Evolutionary conservation across 176 grass and related monocot genomes (phyloP).

Genomic region (Poa annua): DNA sequence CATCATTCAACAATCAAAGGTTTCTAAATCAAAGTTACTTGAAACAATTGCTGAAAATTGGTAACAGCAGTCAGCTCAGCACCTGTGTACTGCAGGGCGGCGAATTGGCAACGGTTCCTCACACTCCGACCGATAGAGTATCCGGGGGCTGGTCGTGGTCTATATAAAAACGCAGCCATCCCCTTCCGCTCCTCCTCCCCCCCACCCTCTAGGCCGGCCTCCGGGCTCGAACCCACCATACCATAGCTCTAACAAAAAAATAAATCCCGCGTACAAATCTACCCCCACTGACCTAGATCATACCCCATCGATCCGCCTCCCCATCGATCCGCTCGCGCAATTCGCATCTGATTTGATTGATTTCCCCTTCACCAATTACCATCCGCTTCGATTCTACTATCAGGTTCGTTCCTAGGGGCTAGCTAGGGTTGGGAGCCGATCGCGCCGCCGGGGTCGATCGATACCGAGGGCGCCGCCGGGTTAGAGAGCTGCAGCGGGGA

Average conservation of each 20-base stretch:
- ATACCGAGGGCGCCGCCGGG: not conserved
- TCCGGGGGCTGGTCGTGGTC: too few relatives aligned
- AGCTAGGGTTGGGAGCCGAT: conserved; percentile 36
- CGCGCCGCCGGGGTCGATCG: conserved; percentile 16
- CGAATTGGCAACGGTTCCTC: too few relatives aligned
- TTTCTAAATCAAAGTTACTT: too few relatives aligned
- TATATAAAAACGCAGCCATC: too few relatives aligned
- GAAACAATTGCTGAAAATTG: too few relatives aligned
- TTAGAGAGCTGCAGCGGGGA: not conserved
- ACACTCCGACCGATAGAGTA: too few relatives aligned
- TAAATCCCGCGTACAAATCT: conserved; percentile 34
- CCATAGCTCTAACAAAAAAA: conserved; percentile 25
- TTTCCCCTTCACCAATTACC: not conserved
- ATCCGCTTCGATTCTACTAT: conserved; percentile 1
- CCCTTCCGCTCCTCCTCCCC: not conserved
- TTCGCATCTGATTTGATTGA: not conserved
- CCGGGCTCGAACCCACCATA: conserved; percentile 2
- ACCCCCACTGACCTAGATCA: conserved; percentile 28
- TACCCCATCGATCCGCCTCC: not conserved
- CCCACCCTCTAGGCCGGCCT: conserved; percentile 13
- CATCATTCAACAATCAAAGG: too few relatives aligned
- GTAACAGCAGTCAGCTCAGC: too few relatives aligned
- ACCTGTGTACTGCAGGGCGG: too few relatives aligned
- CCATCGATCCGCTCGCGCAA: not conserved
- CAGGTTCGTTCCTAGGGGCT: not conserved